Percentiles rank a stretch among this genome's conserved stretches.
Conservation (phyloP, 257 asterid species). For the Coffea canephora region DNA sequence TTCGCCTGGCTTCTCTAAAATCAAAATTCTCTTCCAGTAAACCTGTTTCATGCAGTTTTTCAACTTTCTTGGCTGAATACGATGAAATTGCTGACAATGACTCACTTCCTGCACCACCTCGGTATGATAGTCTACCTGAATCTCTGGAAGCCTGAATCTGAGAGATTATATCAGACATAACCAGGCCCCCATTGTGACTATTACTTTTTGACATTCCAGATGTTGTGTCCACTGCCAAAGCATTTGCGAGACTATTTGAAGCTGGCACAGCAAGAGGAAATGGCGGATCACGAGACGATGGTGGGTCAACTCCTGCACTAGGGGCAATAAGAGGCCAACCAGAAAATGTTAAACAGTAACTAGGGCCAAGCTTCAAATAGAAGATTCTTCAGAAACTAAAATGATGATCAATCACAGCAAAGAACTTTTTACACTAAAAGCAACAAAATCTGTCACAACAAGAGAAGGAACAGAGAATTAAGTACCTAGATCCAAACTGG, state of each 20-base stretch:
- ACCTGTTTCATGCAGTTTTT: conserved; percentile 69
- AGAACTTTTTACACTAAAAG: conserved; percentile 5
- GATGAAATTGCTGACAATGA: conserved; percentile 54
- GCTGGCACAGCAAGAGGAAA: conserved; percentile 97
- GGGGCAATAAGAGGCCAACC: conserved; percentile 57
- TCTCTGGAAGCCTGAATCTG: conserved; percentile 96
- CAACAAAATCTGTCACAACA: conserved; percentile 3
- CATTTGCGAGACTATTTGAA: conserved; percentile 59
- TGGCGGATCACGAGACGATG: conserved; percentile 99
- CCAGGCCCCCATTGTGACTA: conserved; percentile 83
- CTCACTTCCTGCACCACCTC: conserved; percentile 56
- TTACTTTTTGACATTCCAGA: conserved; percentile 66
- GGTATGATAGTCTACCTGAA: conserved; percentile 64
- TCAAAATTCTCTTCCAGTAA: conserved; percentile 67
- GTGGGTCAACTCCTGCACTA: conserved; percentile 99
- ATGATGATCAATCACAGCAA: not conserved
- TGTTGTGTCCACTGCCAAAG: conserved; percentile 51
- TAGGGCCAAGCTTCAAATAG: conserved; percentile 10
- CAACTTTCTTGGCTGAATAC: conserved; percentile 71
- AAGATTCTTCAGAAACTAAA: conserved; percentile 6
- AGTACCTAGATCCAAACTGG: conserved; percentile 99
- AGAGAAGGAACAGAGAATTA: conserved; percentile 28
- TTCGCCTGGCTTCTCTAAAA: conserved; percentile 67
- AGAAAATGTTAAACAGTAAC: conserved; percentile 24
- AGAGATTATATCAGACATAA: conserved; percentile 82